These are phyloP conservation scores for Comarum palustre DNA, from an alignment of 306 rosid genomes.

Conservation along the genomic window DNA sequence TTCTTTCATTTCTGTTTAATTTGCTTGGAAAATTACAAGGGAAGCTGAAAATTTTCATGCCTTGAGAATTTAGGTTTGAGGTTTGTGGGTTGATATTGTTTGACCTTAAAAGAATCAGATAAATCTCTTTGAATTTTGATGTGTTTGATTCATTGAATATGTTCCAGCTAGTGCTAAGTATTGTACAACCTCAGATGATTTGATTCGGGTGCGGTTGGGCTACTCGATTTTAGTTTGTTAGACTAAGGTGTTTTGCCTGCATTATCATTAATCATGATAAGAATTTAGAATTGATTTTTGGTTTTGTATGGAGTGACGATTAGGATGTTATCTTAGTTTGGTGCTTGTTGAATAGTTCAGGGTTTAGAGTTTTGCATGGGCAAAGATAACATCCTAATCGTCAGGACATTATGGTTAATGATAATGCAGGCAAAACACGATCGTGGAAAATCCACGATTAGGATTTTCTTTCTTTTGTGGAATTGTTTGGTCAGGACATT, in stretches of 20 bases:
- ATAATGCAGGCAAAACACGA: too few relatives aligned
- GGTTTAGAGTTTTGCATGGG: not conserved
- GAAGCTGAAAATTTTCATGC: not conserved
- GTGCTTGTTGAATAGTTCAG: not conserved
- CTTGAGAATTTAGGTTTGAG: not conserved
- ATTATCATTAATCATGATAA: not conserved
- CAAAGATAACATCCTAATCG: too few relatives aligned
- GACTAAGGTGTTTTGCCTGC: not conserved
- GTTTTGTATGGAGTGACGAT: not conserved
- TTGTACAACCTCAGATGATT: too few relatives aligned
- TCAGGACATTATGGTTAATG: too few relatives aligned
- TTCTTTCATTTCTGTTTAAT: conserved; percentile 3
- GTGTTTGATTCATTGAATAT: not conserved
- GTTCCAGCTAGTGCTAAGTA: not conserved
- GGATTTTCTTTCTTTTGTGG: too few relatives aligned
- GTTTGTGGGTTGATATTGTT: conserved; percentile 8
- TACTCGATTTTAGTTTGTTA: too few relatives aligned
- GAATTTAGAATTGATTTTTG: not conserved
- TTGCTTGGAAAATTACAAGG: not conserved
- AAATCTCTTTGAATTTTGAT: not conserved
- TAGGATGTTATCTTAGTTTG: not conserved
- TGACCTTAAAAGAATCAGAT: conserved; percentile 2
- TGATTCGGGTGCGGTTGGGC: too few relatives aligned
- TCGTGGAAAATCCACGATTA: too few relatives aligned
- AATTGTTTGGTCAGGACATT: not conserved